Base-by-base conservation (phyloP, 257 asterid species). In the Henckelia pumila region DNA sequence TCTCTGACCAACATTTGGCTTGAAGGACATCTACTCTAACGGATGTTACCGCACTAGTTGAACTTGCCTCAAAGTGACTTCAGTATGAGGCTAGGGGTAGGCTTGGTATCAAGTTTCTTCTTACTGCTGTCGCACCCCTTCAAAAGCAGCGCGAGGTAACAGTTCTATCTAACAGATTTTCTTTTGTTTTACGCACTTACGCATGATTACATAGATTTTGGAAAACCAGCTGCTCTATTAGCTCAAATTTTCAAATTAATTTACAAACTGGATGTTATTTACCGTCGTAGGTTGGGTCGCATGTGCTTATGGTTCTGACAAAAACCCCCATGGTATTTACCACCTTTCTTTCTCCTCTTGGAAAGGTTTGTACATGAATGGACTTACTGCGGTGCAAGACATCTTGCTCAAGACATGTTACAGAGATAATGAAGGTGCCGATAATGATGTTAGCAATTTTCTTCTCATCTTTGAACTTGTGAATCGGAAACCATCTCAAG, bases 391-490 rank as follows among this genome's bases (percentile, higher is more conserved):
- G 5, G 91, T 91, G 24, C 97, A 93, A 73, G 99, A 93, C 58
- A 88, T 93, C 74, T 74, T 93, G 76, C 97, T 93, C 55, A 93
- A 93, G 84, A 93, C 99, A 1, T 96, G 99, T 17, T 93, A 93
- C 66, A 93, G 76, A 78, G 99, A 93, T 14, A 97, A 93, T 74
- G 99, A 93, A 79, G 97, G 99, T 59, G 96, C 99, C 16, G 99
- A 93, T 61, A 93, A 91, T 66, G 99, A 93, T 97, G 99, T 93
- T 75, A 81, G 84, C 59, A 37, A 33, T 58, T 64, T 66, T 24
- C 55, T 16, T 55, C 14, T 61, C 13, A 14, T 40, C 2, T 40
- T 56, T 26, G 33, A 40, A 40, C n/a, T 7, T 19, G 9, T 23
- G 63, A 57, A n/a, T 21, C 57, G 5, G 61, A 10, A 56, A 56